Evolutionary conservation across 495 filamentous ascomycete genomes (phyloP).

Genomic region (Gamarada debralockiae): DNA sequence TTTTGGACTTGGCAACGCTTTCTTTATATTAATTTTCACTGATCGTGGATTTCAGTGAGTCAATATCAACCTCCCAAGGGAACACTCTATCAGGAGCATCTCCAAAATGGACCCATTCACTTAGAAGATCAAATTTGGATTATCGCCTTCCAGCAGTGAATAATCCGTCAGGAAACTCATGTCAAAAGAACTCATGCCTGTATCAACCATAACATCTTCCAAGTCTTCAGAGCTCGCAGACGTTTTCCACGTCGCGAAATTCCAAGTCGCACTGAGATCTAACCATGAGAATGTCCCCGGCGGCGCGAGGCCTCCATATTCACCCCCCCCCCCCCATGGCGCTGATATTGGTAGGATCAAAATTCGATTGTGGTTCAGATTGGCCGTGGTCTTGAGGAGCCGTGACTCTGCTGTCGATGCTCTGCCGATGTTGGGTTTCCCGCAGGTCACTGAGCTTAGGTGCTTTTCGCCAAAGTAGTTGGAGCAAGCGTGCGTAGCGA

Average conservation of each 20-base stretch:
- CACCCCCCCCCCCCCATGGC: too few relatives aligned
- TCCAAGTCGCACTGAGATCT: constrained; percentile 25
- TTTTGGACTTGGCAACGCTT: too few relatives aligned
- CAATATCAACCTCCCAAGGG: too few relatives aligned
- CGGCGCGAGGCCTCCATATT: too few relatives aligned
- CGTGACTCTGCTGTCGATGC: not conserved
- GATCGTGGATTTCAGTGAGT: too few relatives aligned
- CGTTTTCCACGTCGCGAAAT: constrained; percentile 25
- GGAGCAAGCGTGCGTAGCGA: constrained; percentile 22
- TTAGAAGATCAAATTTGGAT: constrained; percentile 24
- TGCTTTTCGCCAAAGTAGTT: constrained; percentile 25
- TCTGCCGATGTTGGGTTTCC: not conserved
- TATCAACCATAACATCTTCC: constrained; percentile 8
- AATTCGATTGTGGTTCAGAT: not conserved
- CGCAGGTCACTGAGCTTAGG: constrained; percentile 3
- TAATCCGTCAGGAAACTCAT: constrained; percentile 22
- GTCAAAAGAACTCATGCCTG: constrained; percentile 23
- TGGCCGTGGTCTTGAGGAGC: not conserved
- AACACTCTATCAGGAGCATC: too few relatives aligned
- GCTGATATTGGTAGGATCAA: not conserved
- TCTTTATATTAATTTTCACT: too few relatives aligned
- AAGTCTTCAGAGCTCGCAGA: constrained; percentile 11
- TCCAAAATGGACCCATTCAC: too few relatives aligned
- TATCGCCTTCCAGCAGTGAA: constrained; percentile 20
- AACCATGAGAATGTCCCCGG: constrained; percentile 23